phyloP scores from a whole-genome alignment of 345 rosid species.

The Durio zibethinus region DNA sequence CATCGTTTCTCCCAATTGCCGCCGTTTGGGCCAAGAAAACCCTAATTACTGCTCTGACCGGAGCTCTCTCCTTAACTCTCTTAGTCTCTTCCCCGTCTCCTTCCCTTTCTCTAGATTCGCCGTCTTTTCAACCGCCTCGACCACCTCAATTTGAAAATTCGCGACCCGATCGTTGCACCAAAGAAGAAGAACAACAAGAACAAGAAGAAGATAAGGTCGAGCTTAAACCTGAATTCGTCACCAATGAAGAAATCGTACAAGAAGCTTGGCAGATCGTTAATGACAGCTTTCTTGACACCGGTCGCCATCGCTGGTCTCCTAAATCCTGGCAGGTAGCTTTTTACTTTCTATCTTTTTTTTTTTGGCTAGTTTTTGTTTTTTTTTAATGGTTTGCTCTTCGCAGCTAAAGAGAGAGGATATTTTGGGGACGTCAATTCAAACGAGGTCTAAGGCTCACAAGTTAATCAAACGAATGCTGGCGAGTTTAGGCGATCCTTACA shows the following conservation, averaged over 20 bases:
- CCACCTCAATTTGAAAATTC: slow-evolving; percentile 19
- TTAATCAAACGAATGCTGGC: slow-evolving; percentile 74
- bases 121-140: slow-evolving; percentile 24
- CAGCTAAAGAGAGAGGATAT: slow-evolving; percentile 72
- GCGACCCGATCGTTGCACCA: slow-evolving; percentile 43
- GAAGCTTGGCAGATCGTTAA: slow-evolving; percentile 96
- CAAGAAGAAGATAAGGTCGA: slow-evolving; percentile 27
- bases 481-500: slow-evolving; percentile 84
- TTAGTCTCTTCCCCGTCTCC: slow-evolving; percentile 50
- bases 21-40: slow-evolving; percentile 35
- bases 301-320: slow-evolving; percentile 60
- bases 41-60: slow-evolving; percentile 37
- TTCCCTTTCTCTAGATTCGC: slow-evolving; percentile 40
- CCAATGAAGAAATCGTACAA: slow-evolving; percentile 66
- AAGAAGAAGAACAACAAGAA: slow-evolving; percentile 34
- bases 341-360: neutral
- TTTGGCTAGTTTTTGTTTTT: neutral
- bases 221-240: slow-evolving; percentile 35
- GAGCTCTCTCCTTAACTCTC: slow-evolving; percentile 60
- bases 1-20: neutral
- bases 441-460: slow-evolving; percentile 79
- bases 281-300: slow-evolving; percentile 58
- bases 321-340: slow-evolving; percentile 60
- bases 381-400: neutral
- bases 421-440: slow-evolving; percentile 48